A percentile compares a stretch with the other conserved stretches of the same genome.
Evolutionary conservation across 2,329 filamentous ascomycete genomes (phyloP).

Genomic region (Myriosclerotinia scirpicola): DNA sequence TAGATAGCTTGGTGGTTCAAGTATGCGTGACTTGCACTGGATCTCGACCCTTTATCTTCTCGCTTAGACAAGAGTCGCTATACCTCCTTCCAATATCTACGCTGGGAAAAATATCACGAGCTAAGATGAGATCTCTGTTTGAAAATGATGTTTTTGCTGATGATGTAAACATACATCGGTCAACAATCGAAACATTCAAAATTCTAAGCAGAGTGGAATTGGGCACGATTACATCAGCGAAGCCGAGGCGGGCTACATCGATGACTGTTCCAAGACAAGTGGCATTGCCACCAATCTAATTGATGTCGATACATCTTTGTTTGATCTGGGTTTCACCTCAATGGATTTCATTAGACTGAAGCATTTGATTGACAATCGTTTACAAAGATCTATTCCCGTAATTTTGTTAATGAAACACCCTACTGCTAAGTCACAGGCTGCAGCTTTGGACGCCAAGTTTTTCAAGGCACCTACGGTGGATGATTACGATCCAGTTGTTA

Average conservation of each 20-base stretch:
- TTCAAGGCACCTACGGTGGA: slow-evolving; percentile 28
- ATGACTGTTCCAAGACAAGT: slow-evolving; percentile 31
- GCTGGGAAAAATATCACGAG: slow-evolving; percentile 46
- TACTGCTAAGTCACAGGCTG: slow-evolving; percentile 38
- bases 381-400: slow-evolving; percentile 41
- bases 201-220: neutral
- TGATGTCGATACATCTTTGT: slow-evolving; percentile 30
- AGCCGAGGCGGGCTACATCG: slow-evolving; percentile 31
- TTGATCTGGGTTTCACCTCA: slow-evolving; percentile 41
- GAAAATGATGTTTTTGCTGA: slow-evolving; percentile 32
- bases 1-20: neutral
- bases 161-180: neutral
- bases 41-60: neutral
- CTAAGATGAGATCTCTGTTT: slow-evolving; percentile 41
- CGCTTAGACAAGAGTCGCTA: neutral
- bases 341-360: slow-evolving; percentile 32
- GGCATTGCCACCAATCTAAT: slow-evolving; percentile 23
- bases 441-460: slow-evolving; percentile 33
- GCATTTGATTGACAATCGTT: slow-evolving; percentile 22
- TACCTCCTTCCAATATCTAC: slow-evolving; percentile 43
- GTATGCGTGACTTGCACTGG: neutral
- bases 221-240: neutral
- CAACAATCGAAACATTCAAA: neutral
- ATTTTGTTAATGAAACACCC: slow-evolving; percentile 43
- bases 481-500: slow-evolving; percentile 43